Percentiles rank a stretch among this genome's conserved stretches.
phyloP scores from a whole-genome alignment of 2,329 filamentous ascomycete genomes.

The Arachnomyces sp. region DNA sequence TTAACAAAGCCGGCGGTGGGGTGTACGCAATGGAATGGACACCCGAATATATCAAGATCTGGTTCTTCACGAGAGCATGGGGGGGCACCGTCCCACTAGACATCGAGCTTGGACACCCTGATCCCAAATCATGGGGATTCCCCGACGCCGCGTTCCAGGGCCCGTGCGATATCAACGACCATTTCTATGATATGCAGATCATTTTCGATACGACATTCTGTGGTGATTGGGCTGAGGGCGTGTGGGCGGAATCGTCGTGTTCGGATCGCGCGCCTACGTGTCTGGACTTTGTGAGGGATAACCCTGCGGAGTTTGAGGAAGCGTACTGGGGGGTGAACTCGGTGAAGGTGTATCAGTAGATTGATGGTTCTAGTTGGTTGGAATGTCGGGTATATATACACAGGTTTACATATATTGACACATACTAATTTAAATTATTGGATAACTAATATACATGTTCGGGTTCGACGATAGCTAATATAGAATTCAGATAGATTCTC shows the following conservation, averaged over 20 bases:
- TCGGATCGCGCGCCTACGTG: constrained; percentile 7
- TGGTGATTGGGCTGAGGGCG: constrained; percentile 45
- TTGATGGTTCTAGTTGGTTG: too few species aligned
- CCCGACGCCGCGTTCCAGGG: constrained; percentile 38
- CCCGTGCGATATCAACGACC: constrained; percentile 31
- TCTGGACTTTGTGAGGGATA: constrained; percentile 11
- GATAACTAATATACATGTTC: too few species aligned
- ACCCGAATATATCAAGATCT: constrained; percentile 39
- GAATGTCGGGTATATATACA: too few species aligned
- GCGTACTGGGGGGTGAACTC: constrained; percentile 12
- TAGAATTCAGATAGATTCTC: too few species aligned
- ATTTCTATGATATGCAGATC: constrained; percentile 35
- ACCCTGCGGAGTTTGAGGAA: constrained; percentile 8
- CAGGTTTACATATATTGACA: too few species aligned
- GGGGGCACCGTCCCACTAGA: constrained; percentile 35
- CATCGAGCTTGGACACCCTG: constrained; percentile 34
- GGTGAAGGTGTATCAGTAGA: constrained; percentile 10
- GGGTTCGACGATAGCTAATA: too few species aligned
- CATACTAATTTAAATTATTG: too few species aligned
- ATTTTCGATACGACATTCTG: constrained; percentile 48
- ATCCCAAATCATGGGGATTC: constrained; percentile 38
- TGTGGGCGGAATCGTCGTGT: constrained; percentile 8
- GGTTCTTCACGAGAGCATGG: constrained; percentile 40
- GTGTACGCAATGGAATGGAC: constrained; percentile 45
- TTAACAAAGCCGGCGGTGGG: constrained; percentile 45